phyloP scores from a whole-genome alignment of 441 rosid genomes.

The Eutrema salsugineum region DNA sequence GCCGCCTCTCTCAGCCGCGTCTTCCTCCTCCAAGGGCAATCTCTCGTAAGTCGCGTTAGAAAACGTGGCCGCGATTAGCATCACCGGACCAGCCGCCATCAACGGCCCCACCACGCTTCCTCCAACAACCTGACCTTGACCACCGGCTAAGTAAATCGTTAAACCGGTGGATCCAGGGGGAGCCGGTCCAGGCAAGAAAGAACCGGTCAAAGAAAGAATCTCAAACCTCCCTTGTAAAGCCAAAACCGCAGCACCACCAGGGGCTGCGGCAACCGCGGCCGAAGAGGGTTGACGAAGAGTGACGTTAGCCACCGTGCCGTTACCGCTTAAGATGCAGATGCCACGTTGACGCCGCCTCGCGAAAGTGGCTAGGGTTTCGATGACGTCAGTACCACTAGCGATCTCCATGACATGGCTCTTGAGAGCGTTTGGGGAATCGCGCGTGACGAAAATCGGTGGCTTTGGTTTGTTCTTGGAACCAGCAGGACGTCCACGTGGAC shows the following conservation, averaged over 20 bases:
- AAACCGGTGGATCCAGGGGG: slow-evolving; percentile 62
- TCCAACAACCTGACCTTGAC: slow-evolving; percentile 63
- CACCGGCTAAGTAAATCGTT: slow-evolving; percentile 55
- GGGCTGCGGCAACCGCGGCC: slow-evolving; percentile 8
- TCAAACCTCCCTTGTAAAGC: slow-evolving; percentile 70
- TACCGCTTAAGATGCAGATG: slow-evolving; percentile 59
- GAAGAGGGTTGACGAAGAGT: slow-evolving; percentile 56
- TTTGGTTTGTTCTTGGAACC: slow-evolving; percentile 74
- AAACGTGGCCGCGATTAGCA: slow-evolving; percentile 55
- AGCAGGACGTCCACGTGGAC: slow-evolving; percentile 71
- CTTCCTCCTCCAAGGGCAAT: slow-evolving; percentile 63
- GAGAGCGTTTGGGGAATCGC: slow-evolving; percentile 68
- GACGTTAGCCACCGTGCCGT: slow-evolving; percentile 61
- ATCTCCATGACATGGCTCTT: slow-evolving; percentile 69
- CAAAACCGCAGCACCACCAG: slow-evolving; percentile 43
- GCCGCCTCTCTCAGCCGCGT: slow-evolving; percentile 37
- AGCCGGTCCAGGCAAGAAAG: slow-evolving; percentile 61
- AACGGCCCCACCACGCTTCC: slow-evolving; percentile 54
- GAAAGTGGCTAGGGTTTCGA: slow-evolving; percentile 62
- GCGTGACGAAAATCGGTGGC: slow-evolving; percentile 71
- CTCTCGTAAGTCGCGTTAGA: slow-evolving; percentile 62
- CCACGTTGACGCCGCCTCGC: slow-evolving; percentile 64
- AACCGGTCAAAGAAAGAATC: slow-evolving; percentile 64
- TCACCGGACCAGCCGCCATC: slow-evolving; percentile 55
- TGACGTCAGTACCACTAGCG: slow-evolving; percentile 57